Conservation (phyloP, 164 flowering plant genomes). For the Chloranthus sessilifolius region DNA sequence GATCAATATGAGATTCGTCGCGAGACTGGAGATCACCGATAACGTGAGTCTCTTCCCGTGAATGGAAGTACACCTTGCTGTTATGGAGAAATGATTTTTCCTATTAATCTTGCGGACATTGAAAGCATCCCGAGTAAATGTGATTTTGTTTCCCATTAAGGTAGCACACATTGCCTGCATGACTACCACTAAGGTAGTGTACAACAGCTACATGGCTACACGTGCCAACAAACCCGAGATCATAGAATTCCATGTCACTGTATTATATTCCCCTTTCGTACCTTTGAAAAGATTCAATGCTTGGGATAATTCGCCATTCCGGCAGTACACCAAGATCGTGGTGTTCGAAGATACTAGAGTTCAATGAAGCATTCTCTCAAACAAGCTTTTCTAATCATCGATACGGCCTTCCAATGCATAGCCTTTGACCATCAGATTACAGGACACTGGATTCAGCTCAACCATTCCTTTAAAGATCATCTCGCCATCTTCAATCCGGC, state of each 20-base stretch:
- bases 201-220: no score
- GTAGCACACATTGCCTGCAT: no score
- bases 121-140: no score
- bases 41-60: no score
- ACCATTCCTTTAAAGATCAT: slow-evolving; percentile 27
- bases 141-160: no score
- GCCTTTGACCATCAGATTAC: slow-evolving; percentile 68
- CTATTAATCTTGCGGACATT: no score
- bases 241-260: slow-evolving; percentile 81
- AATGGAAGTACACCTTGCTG: no score
- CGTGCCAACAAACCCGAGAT: slow-evolving; percentile 69
- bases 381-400: slow-evolving; percentile 43
- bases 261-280: slow-evolving; percentile 33
- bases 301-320: slow-evolving; percentile 39
- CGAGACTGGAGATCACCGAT: no score
- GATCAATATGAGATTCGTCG: no score
- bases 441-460: slow-evolving; percentile 32
- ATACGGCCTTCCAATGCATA: slow-evolving; percentile 42
- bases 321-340: slow-evolving; percentile 57
- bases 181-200: no score
- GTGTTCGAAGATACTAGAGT: slow-evolving; percentile 39
- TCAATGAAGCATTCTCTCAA: slow-evolving; percentile 40
- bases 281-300: slow-evolving; percentile 53
- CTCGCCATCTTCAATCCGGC: slow-evolving; percentile 50
- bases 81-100: no score